phyloP scores from a whole-genome alignment of 768 basidiomycete genomes.

The Lactarius pseudohatsudake region DNA sequence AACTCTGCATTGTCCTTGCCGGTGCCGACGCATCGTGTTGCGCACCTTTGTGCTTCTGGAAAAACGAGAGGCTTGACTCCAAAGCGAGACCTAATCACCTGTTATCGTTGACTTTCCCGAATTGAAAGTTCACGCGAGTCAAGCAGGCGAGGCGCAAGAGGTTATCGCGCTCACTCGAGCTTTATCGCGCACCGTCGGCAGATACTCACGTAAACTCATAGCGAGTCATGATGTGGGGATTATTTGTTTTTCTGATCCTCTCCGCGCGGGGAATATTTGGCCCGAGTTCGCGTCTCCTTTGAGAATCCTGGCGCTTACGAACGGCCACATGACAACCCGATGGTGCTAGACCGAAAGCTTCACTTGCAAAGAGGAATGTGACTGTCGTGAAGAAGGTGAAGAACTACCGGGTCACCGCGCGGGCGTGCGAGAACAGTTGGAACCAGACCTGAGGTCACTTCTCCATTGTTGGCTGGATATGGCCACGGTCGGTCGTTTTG shows the following conservation, averaged over 20 bases:
- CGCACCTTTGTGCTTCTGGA: background rate
- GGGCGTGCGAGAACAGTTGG: background rate
- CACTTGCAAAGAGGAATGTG: constrained; percentile 5
- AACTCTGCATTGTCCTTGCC: background rate
- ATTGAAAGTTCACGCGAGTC: background rate
- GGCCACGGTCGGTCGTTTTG: background rate
- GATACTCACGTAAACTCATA: background rate
- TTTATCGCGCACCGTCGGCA: background rate
- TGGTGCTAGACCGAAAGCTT: background rate
- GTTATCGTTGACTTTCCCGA: background rate
- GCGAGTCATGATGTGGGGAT: background rate
- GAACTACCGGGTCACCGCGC: background rate
- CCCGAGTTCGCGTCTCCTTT: background rate
- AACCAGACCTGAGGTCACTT: background rate
- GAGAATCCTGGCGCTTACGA: background rate
- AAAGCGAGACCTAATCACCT: background rate
- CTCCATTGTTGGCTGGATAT: background rate
- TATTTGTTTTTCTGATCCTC: background rate
- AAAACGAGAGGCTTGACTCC: background rate
- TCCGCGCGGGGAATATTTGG: background rate
- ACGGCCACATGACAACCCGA: background rate
- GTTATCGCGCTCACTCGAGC: background rate
- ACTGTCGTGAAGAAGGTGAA: constrained; percentile 1
- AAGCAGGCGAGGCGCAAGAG: background rate
- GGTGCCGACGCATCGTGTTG: background rate